Evolutionary conservation across 2,329 filamentous ascomycete genomes (phyloP), one percentile per base, ranked within the genome.

Genomic region (Trichoderma citrinoviride): DNA sequence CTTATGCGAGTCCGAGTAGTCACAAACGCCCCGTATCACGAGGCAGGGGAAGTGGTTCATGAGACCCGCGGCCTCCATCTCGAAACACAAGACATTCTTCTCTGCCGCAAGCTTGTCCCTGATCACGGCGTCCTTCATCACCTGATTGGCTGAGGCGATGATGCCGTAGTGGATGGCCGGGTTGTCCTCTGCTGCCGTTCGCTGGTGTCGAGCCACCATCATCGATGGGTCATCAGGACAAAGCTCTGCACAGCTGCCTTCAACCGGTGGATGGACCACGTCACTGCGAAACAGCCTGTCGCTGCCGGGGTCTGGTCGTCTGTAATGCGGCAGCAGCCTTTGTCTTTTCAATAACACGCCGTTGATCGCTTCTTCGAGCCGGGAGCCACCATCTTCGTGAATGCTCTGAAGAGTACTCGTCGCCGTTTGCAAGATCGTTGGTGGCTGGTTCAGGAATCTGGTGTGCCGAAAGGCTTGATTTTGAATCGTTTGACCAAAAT

Each of bases 11-110:
- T 54, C 52, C 7, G 52, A 40, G 7, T 40, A 40, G 19, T 54
- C 73, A 41, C 72, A 78, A 3, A 79, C 75, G 1, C 76, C 76
- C 14, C 74, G 71, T 27, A 79, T 75, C 0, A 74, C 69, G 0
- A 78, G 52, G 49, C 73, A 77, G 0, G 73, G 72, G 4, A 76
- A 67, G 23, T 54, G 33, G 17, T 54, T 54, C 14, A 54, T 23
- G 6, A 54, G 15, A n/a, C 33, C 52, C 17, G 52, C 52, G 5
- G 52, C 52, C 12, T 54, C 52, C 33, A 10, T 54, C 5, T 54
- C 52, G 17, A 54, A 54, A 7, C 65, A 69, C 1, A 69, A 23
- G 19, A 41, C 53, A 33, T 64, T 49, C 5, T 15, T 61, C 1
- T 46, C 27, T 0, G 4, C 4, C 7, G 7, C 17, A 12, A 67